These are phyloP conservation scores for Coemansia sp. DNA, from an alignment of 192 early-diverging fungal species.

Conservation along the genomic window DNA sequence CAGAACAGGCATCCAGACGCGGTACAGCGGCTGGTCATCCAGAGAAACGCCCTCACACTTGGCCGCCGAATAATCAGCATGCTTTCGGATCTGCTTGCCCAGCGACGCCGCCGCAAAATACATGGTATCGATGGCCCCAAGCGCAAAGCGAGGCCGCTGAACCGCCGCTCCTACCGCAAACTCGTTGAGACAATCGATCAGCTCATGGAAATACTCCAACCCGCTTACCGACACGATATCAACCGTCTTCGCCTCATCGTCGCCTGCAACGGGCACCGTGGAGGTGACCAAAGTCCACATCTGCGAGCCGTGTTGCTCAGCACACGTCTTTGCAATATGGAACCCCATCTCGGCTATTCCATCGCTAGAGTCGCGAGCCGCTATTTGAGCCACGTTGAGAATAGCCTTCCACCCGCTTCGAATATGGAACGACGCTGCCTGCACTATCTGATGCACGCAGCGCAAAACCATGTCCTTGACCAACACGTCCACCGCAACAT, in stretches of 20 bases:
- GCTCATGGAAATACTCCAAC: slow-evolving; percentile 50
- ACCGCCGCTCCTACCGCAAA: slow-evolving; percentile 27
- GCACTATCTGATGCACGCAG: slow-evolving; percentile 76
- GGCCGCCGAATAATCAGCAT: slow-evolving; percentile 8
- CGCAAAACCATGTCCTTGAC: slow-evolving; percentile 75
- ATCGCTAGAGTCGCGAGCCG: slow-evolving; percentile 65
- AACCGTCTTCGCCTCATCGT: not conserved
- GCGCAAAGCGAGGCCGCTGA: slow-evolving; percentile 36
- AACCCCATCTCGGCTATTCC: slow-evolving; percentile 75
- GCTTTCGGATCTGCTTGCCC: slow-evolving; percentile 29
- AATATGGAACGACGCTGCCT: slow-evolving; percentile 70
- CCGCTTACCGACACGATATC: slow-evolving; percentile 29
- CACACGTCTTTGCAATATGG: slow-evolving; percentile 49
- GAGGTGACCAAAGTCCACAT: slow-evolving; percentile 31
- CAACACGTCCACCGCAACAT: slow-evolving; percentile 19
- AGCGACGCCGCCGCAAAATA: slow-evolving; percentile 20
- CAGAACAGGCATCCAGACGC: slow-evolving; percentile 85
- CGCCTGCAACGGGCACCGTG: not conserved
- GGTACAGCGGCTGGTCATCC: slow-evolving; percentile 61
- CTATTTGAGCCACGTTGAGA: slow-evolving; percentile 60
- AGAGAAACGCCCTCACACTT: slow-evolving; percentile 16
- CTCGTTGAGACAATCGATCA: slow-evolving; percentile 46
- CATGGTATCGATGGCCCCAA: slow-evolving; percentile 47
- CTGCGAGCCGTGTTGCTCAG: slow-evolving; percentile 31
- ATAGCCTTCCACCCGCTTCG: slow-evolving; percentile 80